A percentile compares a stretch with the other conserved stretches of the same genome.
Conservation (phyloP, 225 moss, liverwort and hornwort species). For the Physcomitrellopsis africana region DNA sequence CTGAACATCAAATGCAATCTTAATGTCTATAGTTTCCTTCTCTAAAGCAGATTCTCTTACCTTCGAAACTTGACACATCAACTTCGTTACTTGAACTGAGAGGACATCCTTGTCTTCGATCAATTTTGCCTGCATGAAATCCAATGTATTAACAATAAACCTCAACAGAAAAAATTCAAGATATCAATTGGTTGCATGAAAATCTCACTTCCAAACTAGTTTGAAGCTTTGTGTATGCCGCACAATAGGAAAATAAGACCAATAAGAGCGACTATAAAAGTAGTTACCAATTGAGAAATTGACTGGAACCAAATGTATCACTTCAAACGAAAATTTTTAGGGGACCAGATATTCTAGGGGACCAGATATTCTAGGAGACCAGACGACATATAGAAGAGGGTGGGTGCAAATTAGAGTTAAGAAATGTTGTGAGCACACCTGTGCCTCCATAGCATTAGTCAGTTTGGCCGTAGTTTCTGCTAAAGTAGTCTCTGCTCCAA, state of each 20-base stretch:
- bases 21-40: neutral
- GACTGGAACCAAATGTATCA: constrained; percentile 8
- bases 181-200: neutral
- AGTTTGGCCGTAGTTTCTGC: constrained; percentile 83
- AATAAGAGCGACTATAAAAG: neutral
- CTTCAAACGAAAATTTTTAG: constrained; percentile 9
- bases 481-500: constrained; percentile 68
- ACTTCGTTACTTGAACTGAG: constrained; percentile 48
- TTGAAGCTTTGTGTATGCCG: neutral
- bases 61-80: constrained; percentile 52
- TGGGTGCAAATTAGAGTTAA: neutral
- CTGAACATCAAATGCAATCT: too few relatives aligned
- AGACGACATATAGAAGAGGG: neutral
- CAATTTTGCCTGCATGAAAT: constrained; percentile 47
- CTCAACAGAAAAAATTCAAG: constrained; percentile 7
- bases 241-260: constrained; percentile 6
- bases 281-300: neutral
- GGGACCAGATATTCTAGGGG: too few relatives aligned
- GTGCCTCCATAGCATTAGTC: constrained; percentile 74
- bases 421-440: constrained; percentile 48
- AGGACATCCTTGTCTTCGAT: constrained; percentile 40
- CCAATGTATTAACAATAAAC: neutral
- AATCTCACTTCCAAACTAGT: neutral
- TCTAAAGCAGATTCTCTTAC: constrained; percentile 23
- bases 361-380: neutral